Conservation (phyloP, 1,284 basidiomycete species). For the Leccinum pseudoinsigne region DNA sequence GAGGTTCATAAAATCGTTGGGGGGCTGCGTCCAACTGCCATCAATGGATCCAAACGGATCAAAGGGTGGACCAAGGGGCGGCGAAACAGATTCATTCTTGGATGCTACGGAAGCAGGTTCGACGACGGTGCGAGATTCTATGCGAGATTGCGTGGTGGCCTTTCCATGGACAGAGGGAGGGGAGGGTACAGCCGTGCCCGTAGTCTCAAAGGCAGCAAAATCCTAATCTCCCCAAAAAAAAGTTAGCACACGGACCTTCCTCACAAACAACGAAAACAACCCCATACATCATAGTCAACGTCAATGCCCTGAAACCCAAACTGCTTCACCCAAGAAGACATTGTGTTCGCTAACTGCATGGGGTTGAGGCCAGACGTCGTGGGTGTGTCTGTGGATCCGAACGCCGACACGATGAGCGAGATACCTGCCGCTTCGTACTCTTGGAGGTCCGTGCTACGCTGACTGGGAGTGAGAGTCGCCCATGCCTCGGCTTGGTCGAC, state of each 20-base stretch:
- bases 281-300: constrained; percentile 48
- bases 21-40: constrained; percentile 42
- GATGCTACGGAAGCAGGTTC: constrained; percentile 14
- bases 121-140: constrained; percentile 10
- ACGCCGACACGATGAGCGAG: constrained; percentile 51
- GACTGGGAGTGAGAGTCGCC: constrained; percentile 37
- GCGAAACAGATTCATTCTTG: constrained; percentile 17
- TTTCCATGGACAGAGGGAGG: constrained; percentile 49
- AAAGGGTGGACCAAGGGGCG: constrained; percentile 26
- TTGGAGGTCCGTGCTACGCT: constrained; percentile 44
- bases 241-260: background rate
- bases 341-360: constrained; percentile 41
- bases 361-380: constrained; percentile 43
- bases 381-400: constrained; percentile 44
- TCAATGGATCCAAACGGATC: constrained; percentile 43
- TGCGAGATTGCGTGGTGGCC: constrained; percentile 24
- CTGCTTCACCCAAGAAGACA: constrained; percentile 48
- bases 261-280: background rate
- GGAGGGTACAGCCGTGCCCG: constrained; percentile 42
- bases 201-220: constrained; percentile 43
- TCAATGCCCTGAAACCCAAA: constrained; percentile 54
- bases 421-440: constrained; percentile 55
- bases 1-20: constrained; percentile 44
- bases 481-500: constrained; percentile 47
- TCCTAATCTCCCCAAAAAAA: constrained; percentile 36